Base-by-base conservation (phyloP, 2,329 filamentous ascomycete species). In the Aurifilum marmelostoma region DNA sequence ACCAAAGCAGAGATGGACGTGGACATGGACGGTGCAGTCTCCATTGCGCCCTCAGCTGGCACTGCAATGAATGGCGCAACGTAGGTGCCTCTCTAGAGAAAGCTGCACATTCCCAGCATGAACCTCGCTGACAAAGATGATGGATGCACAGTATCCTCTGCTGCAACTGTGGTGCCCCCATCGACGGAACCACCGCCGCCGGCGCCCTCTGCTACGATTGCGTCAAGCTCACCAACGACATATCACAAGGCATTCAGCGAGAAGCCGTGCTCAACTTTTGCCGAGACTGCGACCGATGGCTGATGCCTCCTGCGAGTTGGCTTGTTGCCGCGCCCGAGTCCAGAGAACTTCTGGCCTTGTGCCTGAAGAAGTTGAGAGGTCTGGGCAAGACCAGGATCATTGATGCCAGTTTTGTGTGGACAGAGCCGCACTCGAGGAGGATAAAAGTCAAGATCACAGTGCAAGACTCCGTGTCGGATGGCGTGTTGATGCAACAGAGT, bases 401-500 rank as follows among this genome's bases (percentile, higher is more conserved):
- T 76, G 96, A 99, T 78, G 96, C 96, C 61, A 92, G 89, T 75
- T 99, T 98, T 78, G 92, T 98, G 77, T 99, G 96, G 96, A 99
- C 96, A 1, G 96, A 99, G 80, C 95, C 96, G 14, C 96, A 99
- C 82, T 97, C 94, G 75, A 87, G 93, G 77, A 87, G 96, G 78
- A 87, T 98, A 73, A 97, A 94, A 82, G 90, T 98, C 79, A 97
- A 97, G 84, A 91, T 99, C 79, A 98, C 96, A 0, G 91, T 98
- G 62, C 96, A 98, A 77, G 87, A 89, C 70, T 80, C 84, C 29
- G 87, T 90, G 1, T 85, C 86, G 65, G 87, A 89, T 67, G 88
- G 88, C 34, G 85, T 89, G 60, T 79, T 91, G 68, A 83, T 99
- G 75, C 96, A 99, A 81, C 96, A 99, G 81, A 91, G 89, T 64